Base-by-base conservation (phyloP, 202 grass and related monocot species). In the Elaeis oleifera region DNA sequence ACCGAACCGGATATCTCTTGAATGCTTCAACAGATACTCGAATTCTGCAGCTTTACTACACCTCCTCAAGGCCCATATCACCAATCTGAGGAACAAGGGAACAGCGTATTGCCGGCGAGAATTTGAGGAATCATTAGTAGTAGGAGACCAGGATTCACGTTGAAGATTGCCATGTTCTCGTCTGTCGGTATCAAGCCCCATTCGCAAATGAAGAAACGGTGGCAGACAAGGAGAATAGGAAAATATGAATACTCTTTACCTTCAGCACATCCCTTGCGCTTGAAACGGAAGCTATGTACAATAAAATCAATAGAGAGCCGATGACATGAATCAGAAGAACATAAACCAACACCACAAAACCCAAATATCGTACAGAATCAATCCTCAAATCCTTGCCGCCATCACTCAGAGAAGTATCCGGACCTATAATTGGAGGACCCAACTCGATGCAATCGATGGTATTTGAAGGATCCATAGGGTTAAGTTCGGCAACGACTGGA, bases 141-240 rank as follows among this genome's bases (percentile, higher is more conserved):
- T 39, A 90, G 74, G 2, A 96, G 73, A 50, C 54, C 20, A 11
- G 79, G 78, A 51, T 88, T 83, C 54, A 67, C 75, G 23, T 80
- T 67, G 79, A 96, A 90, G 15, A 85, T 23, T 21, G 82, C 23
- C 91, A 96, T 90, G 68, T 88, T 90, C 78, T 96, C 91, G 59
- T 88, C 88, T 75, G 62, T 74, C 50, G 91, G 87, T 68, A 58
- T 88, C 70, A 90, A 85, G 57, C 91, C 91, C 84, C 85, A 71
- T 96, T 96, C 14, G 59, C 87, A 59, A 96, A 59, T 5, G 79
- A 90, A 20, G 86, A 96, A 48, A 90, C 60, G 17, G 79, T 71
- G 5, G 79, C 79, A 63, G 87, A 88, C 58, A 83, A 56, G 44
- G 84, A 85, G 64, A 90, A 96, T 3, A 79, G 65, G 49, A 61